Conservation (phyloP, 1,284 basidiomycete genomes). For the Microbotryum violaceum region DNA sequence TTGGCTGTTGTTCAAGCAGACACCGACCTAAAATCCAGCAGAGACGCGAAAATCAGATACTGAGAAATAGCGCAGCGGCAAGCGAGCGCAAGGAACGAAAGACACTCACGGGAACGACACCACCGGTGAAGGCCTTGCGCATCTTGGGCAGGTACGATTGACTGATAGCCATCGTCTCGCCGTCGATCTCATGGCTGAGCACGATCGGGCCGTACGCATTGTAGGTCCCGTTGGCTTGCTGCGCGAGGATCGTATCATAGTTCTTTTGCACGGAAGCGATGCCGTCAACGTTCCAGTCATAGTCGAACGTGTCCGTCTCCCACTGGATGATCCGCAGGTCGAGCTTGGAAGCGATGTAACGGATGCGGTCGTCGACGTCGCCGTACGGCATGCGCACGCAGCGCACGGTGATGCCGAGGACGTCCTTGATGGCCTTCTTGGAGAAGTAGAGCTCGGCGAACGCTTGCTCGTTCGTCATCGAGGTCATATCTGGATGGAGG, state of each 20-base stretch:
- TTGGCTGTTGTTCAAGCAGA: slow-evolving; percentile 41
- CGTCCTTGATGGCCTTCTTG: slow-evolving; percentile 46
- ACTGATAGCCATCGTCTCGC: slow-evolving; percentile 35
- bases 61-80: neutral
- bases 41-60: slow-evolving; percentile 34
- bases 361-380: slow-evolving; percentile 50
- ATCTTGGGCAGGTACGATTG: slow-evolving; percentile 20
- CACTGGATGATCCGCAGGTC: slow-evolving; percentile 48
- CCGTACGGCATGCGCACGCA: slow-evolving; percentile 43
- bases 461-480: slow-evolving; percentile 46
- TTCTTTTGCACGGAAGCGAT: slow-evolving; percentile 40
- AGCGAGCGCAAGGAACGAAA: slow-evolving; percentile 17
- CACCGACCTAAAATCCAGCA: slow-evolving; percentile 28
- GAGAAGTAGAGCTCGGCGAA: slow-evolving; percentile 53
- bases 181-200: slow-evolving; percentile 43
- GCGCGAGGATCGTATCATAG: slow-evolving; percentile 44
- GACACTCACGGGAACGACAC: slow-evolving; percentile 33
- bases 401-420: slow-evolving; percentile 45
- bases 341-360: slow-evolving; percentile 46
- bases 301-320: slow-evolving; percentile 44
- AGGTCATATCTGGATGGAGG: slow-evolving; percentile 39
- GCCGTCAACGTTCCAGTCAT: slow-evolving; percentile 17
- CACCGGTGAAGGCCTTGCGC: slow-evolving; percentile 12
- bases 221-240: slow-evolving; percentile 33
- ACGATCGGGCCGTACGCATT: slow-evolving; percentile 42